These are phyloP conservation scores for Fusarium tricinctum DNA, from an alignment of 2,329 filamentous ascomycete species.

Conservation along the genomic window DNA sequence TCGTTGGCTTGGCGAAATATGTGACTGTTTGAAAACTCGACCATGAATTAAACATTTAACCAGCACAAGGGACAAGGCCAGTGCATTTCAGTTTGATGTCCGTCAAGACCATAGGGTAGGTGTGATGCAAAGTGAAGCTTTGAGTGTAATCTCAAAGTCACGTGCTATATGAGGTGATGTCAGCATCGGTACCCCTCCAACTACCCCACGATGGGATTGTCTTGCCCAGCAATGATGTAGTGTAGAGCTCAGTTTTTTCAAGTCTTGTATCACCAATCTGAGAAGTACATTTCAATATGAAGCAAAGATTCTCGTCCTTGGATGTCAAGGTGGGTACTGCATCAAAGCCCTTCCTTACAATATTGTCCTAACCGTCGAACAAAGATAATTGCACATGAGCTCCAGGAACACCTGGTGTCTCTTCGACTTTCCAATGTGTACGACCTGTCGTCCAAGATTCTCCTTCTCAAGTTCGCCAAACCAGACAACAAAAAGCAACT, in stretches of 20 bases:
- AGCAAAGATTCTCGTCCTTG: conserved; percentile 83
- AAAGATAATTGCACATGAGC: conserved; percentile 94
- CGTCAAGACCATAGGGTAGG: neutral
- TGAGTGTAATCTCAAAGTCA: conserved; percentile 11
- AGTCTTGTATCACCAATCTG: conserved; percentile 10
- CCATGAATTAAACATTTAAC: neutral
- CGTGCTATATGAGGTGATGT: conserved; percentile 33
- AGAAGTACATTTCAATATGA: conserved; percentile 66
- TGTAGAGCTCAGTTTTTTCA: conserved; percentile 30
- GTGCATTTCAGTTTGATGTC: neutral
- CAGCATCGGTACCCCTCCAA: conserved; percentile 40
- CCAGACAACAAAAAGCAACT: conserved; percentile 91
- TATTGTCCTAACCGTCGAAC: conserved; percentile 14
- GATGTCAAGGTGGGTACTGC: conserved; percentile 73
- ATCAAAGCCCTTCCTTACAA: neutral
- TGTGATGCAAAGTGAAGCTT: neutral
- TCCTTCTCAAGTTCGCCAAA: conserved; percentile 94
- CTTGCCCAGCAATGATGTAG: conserved; percentile 28
- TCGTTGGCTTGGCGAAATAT: neutral
- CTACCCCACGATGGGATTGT: conserved; percentile 29
- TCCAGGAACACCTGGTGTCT: conserved; percentile 79
- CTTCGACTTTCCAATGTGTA: conserved; percentile 94
- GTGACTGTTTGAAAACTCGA: too few species aligned
- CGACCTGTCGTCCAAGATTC: conserved; percentile 94
- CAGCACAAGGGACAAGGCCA: neutral